phyloP scores from a whole-genome alignment of 257 asterid species.

The Solanum paucissectum region DNA sequence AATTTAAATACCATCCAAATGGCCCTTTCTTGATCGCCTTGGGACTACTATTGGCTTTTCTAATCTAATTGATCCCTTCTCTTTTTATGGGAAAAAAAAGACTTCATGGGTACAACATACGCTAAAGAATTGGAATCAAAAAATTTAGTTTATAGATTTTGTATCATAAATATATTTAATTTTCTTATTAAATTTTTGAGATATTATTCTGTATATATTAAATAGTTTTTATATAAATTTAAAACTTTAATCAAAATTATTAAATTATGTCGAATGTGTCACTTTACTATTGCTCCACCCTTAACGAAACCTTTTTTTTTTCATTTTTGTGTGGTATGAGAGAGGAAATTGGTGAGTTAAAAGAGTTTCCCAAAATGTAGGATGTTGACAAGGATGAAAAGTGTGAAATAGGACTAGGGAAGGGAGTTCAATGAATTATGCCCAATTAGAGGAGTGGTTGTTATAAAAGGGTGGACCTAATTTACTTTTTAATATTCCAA shows the following conservation, averaged over 20 bases:
- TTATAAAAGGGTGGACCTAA: neutral
- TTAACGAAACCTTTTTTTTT: neutral
- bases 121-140: neutral
- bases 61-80: neutral
- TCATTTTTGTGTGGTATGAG: neutral
- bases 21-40: neutral
- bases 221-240: neutral
- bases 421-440: neutral
- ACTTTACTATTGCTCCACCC: neutral
- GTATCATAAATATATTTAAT: neutral
- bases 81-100: neutral
- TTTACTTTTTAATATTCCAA: neutral
- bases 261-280: neutral
- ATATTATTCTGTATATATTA: neutral
- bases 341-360: neutral
- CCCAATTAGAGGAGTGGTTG: neutral
- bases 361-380: slow-evolving; percentile 16
- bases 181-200: neutral
- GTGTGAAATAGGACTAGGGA: neutral
- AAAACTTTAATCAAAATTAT: neutral
- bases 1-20: neutral
- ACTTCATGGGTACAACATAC: neutral
- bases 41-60: neutral
- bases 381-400: slow-evolving; percentile 1
- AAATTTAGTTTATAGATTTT: neutral